Evolutionary conservation across 495 filamentous ascomycete species (phyloP), one percentile per base, ranked within the genome.

Genomic region (Neurospora sp.): DNA sequence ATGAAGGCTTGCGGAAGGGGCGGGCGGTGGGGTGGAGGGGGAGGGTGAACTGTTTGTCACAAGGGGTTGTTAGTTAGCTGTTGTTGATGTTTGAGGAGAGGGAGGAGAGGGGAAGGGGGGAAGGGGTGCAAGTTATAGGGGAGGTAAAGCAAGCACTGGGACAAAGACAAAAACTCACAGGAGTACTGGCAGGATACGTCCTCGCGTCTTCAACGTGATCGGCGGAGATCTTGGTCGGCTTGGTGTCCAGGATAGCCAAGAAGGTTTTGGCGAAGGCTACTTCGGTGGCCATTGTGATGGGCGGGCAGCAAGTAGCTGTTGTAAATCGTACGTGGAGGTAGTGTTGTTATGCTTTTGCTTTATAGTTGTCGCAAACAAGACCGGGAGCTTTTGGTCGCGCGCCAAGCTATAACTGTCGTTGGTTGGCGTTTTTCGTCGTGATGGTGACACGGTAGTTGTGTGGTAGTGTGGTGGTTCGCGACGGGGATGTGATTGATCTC

Each of bases 161-260:
- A 60, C 8, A 38, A 31, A 11, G 18, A 44, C 18, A 0, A 35
- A n/a, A 20, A 87, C 91, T 72, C 86, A 97, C 94, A 41, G 93
- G 90, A 40, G 86, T 84, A 71, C 89, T 88, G 39, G 90, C 83
- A 18, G 91, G 90, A 78, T 94, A 90, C 73, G 85, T 89, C 77
- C 90, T 90, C 40, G 93, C 88, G 78, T 97, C 93, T 80, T 93
- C 90, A 83, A 95, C 89, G 89, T 97, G 90, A 82, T 97, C 94
- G 74, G 91, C 83, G 12, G 89, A 87, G 70, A 97, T 87, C 83
- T 94, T 95, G 77, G 90, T 80, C 10, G 93, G 91, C 73, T 90
- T 89, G 41, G 89, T 86, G 84, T 95, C 93, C 70, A 98, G 88
- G 23, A 88, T 85, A 23, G 91, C 85, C 76, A 99, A 91, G 84